Evolutionary conservation across 73 alveolate genomes (phyloP), one percentile per base, ranked within the genome.

Genomic region (Diophrys appendiculata): DNA sequence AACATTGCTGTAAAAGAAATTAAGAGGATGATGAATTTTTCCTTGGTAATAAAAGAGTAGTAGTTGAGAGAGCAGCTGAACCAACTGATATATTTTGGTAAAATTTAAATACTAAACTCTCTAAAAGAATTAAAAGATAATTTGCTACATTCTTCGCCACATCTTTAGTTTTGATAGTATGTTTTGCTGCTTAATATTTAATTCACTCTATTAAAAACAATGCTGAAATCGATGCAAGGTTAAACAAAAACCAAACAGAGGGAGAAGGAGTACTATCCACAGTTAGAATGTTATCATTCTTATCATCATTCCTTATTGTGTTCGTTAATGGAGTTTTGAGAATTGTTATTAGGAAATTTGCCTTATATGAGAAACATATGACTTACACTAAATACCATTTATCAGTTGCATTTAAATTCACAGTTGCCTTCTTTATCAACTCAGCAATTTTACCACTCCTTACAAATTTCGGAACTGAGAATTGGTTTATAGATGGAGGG

Each of bases 51-150:
- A 54, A 77, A 2, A 31, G 73, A 33, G 76, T 80, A 2, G n/a
- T 53, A 26, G 71, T 82, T n/a, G 71, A 56, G 18, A 80, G 90
- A 73, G 95, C 98, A 0, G 92, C 98, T 8, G 95, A 92, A 77
- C 98, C 98, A 29, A 85, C 93, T 54, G 98, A 92, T 77, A 87
- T 92, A n/a, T 92, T 35, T 76, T 92, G 98, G 98, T 93, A 89
- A 67, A 88, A 92, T 68, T 69, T 92, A 24, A 80, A 77, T 29
- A 72, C 86, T 31, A 89, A 86, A 53, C 31, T 79, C 14, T 35
- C 64, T 25, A 88, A 88, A 53, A 70, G 85, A 33, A 3, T 89
- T 27, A 30, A 56, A 30, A 90, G 91, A 0, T 77, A 54, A 28
- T 0, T 78, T 27, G 29, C 73, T 2, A 81, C 95, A 1, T 77